Evolutionary conservation across 148 eudicot genomes (phyloP).

Genomic region (Diospyros kaki): DNA sequence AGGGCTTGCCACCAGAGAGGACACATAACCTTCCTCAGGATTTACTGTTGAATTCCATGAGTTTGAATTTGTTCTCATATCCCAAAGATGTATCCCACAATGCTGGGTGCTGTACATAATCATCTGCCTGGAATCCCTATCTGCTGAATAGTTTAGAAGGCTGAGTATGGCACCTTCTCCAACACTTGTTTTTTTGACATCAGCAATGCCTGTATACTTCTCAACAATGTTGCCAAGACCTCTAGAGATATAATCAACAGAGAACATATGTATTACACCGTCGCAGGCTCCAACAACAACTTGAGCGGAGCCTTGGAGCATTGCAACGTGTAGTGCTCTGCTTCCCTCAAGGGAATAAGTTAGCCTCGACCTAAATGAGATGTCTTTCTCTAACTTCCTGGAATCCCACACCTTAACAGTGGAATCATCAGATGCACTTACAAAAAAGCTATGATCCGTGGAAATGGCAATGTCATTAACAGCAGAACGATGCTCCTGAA

Average conservation of each 20-base stretch:
- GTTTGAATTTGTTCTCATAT: conserved; percentile 59
- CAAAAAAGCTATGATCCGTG: conserved; percentile 79
- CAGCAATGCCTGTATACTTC: conserved; percentile 88
- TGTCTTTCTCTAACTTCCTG: conserved; percentile 89
- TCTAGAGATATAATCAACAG: conserved; percentile 81
- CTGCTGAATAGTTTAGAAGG: conserved; percentile 66
- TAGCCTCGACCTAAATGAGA: conserved; percentile 88
- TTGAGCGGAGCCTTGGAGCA: conserved; percentile 79
- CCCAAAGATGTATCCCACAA: conserved; percentile 86
- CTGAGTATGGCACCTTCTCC: conserved; percentile 86
- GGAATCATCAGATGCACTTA: conserved; percentile 96
- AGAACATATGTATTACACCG: conserved; percentile 80
- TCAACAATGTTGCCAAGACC: conserved; percentile 87
- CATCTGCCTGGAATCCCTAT: conserved; percentile 52
- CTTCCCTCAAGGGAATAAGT: conserved; percentile 89
- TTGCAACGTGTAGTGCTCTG: conserved; percentile 68
- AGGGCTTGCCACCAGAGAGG: conserved; percentile 69
- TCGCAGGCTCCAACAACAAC: conserved; percentile 86
- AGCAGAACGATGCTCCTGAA: conserved; percentile 94
- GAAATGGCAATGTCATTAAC: conserved; percentile 91
- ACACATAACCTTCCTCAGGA: conserved; percentile 88
- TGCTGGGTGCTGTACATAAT: conserved; percentile 87
- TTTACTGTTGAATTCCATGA: conserved; percentile 66
- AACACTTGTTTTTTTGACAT: conserved; percentile 61
- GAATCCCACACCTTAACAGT: conserved; percentile 98